These are phyloP conservation scores for Neoscytalidium dimidiatum DNA, from an alignment of 2,329 filamentous ascomycete species.

Conservation along the genomic window DNA sequence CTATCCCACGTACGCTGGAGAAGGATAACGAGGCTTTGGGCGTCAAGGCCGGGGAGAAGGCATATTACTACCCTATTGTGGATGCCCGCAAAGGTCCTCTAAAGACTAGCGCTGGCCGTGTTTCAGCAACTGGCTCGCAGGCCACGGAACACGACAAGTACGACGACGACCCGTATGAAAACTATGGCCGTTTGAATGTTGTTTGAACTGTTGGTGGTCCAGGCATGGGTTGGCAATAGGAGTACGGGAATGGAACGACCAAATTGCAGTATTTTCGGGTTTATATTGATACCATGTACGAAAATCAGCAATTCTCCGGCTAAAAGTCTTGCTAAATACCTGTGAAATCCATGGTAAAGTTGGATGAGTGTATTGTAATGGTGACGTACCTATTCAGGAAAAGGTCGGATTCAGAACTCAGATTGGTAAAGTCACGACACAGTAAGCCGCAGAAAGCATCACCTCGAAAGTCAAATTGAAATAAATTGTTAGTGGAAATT, in stretches of 20 bases:
- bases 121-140: slow-evolving; percentile 25
- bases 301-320: no score
- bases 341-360: no score
- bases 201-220: neutral
- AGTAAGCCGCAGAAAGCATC: no score
- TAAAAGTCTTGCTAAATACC: no score
- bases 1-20: slow-evolving; percentile 24
- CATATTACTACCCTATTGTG: slow-evolving; percentile 34
- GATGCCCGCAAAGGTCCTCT: slow-evolving; percentile 36
- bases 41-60: slow-evolving; percentile 21
- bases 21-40: neutral
- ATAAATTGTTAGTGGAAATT: no score
- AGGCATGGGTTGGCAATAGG: neutral
- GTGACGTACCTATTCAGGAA: no score
- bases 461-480: no score
- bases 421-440: no score
- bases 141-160: slow-evolving; percentile 32
- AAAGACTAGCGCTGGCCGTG: slow-evolving; percentile 35
- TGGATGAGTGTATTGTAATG: no score
- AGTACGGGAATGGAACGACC: neutral
- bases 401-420: no score
- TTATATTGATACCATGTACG: neutral
- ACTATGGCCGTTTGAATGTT: slow-evolving; percentile 7
- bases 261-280: neutral
- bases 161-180: slow-evolving; percentile 22